Evolutionary conservation across 495 filamentous ascomycete genomes (phyloP).

Genomic region (Aspergillus leporis): DNA sequence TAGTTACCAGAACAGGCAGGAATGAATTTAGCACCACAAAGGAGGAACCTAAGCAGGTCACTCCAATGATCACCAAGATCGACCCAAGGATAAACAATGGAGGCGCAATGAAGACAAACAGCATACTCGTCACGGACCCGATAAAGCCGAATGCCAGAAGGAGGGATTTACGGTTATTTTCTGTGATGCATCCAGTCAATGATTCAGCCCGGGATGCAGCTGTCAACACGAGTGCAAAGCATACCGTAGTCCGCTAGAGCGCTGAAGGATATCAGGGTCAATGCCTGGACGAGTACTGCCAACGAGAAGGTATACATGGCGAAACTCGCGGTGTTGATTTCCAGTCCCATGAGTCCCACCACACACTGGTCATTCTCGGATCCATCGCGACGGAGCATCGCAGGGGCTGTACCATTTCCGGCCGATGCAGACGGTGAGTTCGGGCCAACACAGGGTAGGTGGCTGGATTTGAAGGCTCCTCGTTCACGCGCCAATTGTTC

Average conservation of each 20-base stretch:
- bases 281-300: slow-evolving; percentile 53
- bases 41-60: slow-evolving; percentile 63
- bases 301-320: slow-evolving; percentile 57
- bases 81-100: slow-evolving; percentile 72
- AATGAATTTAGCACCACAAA: slow-evolving; percentile 56
- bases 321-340: slow-evolving; percentile 54
- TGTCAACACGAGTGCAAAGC: slow-evolving; percentile 10
- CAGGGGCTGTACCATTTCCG: slow-evolving; percentile 60
- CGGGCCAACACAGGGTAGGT: slow-evolving; percentile 40
- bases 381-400: slow-evolving; percentile 39
- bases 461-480: slow-evolving; percentile 65
- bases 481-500: slow-evolving; percentile 84
- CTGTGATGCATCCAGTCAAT: slow-evolving; percentile 21
- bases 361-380: slow-evolving; percentile 42
- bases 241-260: slow-evolving; percentile 55
- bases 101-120: slow-evolving; percentile 74
- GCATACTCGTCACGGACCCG: slow-evolving; percentile 79
- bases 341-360: slow-evolving; percentile 42
- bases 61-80: slow-evolving; percentile 76
- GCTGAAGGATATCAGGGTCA: slow-evolving; percentile 54
- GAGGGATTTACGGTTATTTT: slow-evolving; percentile 64
- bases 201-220: not conserved
- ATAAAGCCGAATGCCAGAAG: slow-evolving; percentile 75
- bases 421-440: slow-evolving; percentile 17
- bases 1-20: slow-evolving; percentile 50